These are phyloP conservation scores for Penicillium hordei DNA, from an alignment of 2,329 filamentous ascomycete genomes.

Conservation along the genomic window DNA sequence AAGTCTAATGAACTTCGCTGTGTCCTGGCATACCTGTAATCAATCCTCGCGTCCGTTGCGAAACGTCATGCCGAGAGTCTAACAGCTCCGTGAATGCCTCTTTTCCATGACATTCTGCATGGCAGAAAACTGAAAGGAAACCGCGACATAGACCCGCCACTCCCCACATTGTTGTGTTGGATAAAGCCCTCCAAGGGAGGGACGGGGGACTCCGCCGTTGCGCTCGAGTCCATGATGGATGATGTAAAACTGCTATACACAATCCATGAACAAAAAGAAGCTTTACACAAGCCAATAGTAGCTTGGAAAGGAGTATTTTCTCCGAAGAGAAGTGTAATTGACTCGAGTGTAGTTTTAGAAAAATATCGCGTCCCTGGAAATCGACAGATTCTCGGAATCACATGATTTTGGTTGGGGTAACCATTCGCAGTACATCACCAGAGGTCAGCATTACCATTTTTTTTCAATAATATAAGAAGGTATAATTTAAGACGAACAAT, in stretches of 20 bases:
- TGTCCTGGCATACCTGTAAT: conserved; percentile 66
- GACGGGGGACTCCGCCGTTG: conserved; percentile 47
- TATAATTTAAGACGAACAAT: not conserved
- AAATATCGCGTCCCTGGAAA: conserved; percentile 17
- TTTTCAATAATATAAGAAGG: not conserved
- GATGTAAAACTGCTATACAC: conserved; percentile 23
- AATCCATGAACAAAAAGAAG: conserved; percentile 24
- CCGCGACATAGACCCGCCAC: conserved; percentile 68
- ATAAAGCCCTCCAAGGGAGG: conserved; percentile 65
- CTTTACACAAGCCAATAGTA: conserved; percentile 8
- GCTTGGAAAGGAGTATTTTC: conserved; percentile 11
- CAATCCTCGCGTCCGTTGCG: conserved; percentile 69
- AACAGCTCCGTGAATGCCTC: conserved; percentile 72
- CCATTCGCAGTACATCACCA: not conserved
- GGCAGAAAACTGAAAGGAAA: conserved; percentile 74
- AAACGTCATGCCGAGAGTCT: conserved; percentile 68
- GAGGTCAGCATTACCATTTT: not conserved
- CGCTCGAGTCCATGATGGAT: conserved; percentile 41
- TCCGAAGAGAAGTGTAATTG: conserved; percentile 9
- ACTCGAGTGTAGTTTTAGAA: conserved; percentile 2
- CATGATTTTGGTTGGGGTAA: conserved; percentile 25
- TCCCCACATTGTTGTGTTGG: conserved; percentile 71
- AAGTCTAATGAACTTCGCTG: not conserved
- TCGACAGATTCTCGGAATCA: conserved; percentile 20
- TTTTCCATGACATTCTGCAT: conserved; percentile 73